phyloP scores from a whole-genome alignment of 495 filamentous ascomycete species.

The Neurospora sp. region DNA sequence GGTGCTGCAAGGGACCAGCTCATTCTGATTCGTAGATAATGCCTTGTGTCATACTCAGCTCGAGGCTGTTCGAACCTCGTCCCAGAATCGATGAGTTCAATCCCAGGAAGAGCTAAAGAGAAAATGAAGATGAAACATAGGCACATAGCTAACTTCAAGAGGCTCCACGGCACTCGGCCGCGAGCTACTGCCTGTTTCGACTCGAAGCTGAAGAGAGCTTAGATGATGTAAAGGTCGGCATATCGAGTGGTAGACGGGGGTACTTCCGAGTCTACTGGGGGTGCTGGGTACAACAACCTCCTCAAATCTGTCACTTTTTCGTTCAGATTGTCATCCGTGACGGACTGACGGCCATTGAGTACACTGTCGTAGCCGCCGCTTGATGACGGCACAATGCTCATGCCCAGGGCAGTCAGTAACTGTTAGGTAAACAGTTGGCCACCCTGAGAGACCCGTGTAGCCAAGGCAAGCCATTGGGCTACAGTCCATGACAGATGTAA shows the following conservation, averaged over 20 bases:
- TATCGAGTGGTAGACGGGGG: not conserved
- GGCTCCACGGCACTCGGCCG: not conserved
- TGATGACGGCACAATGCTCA: not conserved
- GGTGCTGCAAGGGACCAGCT: not conserved
- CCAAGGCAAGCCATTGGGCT: not conserved
- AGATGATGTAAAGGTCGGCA: not conserved
- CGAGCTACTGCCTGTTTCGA: not conserved
- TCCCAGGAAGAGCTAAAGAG: not conserved
- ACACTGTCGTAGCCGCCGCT: not conserved
- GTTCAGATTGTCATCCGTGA: not conserved
- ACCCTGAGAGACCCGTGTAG: not conserved
- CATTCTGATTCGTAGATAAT: not conserved
- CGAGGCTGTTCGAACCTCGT: not conserved
- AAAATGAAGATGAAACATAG: not conserved
- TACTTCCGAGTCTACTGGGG: not conserved
- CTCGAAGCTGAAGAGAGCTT: not conserved
- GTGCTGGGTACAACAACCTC: not conserved
- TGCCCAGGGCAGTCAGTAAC: not conserved
- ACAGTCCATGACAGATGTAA: not conserved
- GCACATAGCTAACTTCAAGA: not conserved
- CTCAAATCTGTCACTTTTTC: not conserved
- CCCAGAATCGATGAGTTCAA: not conserved
- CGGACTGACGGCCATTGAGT: not conserved
- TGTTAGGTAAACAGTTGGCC: not conserved
- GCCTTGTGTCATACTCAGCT: not conserved